These are phyloP conservation scores for Polyplosphaeria fusca DNA, from an alignment of 495 filamentous ascomycete genomes.

Conservation along the genomic window DNA sequence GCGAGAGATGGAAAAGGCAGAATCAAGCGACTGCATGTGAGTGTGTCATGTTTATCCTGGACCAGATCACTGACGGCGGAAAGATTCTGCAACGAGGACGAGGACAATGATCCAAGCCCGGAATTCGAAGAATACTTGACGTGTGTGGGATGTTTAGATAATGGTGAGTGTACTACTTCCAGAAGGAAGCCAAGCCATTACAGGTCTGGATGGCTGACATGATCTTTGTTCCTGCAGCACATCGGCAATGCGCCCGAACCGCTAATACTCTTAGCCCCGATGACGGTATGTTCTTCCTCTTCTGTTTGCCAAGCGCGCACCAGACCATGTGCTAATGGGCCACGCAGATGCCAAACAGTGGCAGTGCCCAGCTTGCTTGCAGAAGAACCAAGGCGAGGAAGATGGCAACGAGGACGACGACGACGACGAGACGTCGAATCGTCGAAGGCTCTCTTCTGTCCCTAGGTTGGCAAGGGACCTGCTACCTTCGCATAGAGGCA, in stretches of 20 bases:
- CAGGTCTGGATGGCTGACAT: constrained; percentile 35
- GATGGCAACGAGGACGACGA: constrained; percentile 33
- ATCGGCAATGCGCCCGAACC: constrained; percentile 88
- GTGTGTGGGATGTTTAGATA: constrained; percentile 79
- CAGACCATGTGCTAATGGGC: no score
- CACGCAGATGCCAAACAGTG: constrained; percentile 61
- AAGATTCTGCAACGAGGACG: constrained; percentile 75
- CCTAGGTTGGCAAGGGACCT: constrained; percentile 62
- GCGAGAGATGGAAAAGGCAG: constrained; percentile 62
- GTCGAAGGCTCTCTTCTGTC: constrained; percentile 41
- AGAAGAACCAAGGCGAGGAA: constrained; percentile 57
- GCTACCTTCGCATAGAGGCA: constrained; percentile 66
- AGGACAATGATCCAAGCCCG: constrained; percentile 79
- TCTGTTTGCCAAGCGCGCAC: no score
- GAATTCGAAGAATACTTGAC: constrained; percentile 84
- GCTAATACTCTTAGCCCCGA: constrained; percentile 65
- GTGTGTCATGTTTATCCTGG: constrained; percentile 37
- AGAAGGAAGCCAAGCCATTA: constrained; percentile 29
- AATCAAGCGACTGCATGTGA: constrained; percentile 63
- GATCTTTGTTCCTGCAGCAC: constrained; percentile 58
- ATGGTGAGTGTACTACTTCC: constrained; percentile 58
- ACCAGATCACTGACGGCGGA: constrained; percentile 30
- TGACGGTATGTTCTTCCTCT: constrained; percentile 56
- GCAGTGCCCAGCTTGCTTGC: constrained; percentile 76
- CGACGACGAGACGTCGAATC: constrained; percentile 35